Conservation (phyloP, 306 rosid species). For the Arachis stenosperma region DNA sequence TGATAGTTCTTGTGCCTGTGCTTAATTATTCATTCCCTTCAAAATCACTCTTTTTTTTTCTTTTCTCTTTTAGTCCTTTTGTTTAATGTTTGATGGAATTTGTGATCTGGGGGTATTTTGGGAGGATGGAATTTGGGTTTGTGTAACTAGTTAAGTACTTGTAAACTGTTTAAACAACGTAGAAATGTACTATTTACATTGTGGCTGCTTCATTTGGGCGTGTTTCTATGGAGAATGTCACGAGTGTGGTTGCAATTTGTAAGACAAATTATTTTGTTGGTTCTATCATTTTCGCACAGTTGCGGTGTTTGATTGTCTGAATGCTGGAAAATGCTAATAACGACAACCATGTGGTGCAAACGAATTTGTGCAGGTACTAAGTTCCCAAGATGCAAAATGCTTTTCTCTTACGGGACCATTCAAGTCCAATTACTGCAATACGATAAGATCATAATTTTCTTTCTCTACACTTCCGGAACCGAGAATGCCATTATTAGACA, state of each 20-base stretch:
- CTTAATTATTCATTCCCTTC: slow-evolving; percentile 36
- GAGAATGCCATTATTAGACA: not conserved
- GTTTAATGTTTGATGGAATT: slow-evolving; percentile 4
- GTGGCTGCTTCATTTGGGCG: not conserved
- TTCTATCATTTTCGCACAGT: not conserved
- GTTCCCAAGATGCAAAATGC: not conserved
- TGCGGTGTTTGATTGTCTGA: not conserved
- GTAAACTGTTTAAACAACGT: not conserved
- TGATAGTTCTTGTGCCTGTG: slow-evolving; percentile 86
- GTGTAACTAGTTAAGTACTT: not conserved
- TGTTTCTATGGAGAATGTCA: not conserved
- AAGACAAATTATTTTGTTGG: not conserved
- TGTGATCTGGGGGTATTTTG: slow-evolving; percentile 5
- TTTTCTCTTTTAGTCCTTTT: not conserved
- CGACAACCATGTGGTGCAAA: not conserved
- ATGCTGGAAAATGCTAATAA: not conserved
- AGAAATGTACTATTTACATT: not conserved
- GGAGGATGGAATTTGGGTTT: not conserved
- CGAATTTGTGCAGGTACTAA: not conserved
- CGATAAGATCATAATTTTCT: too few species aligned
- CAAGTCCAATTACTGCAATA: not conserved
- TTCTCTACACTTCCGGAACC: not conserved
- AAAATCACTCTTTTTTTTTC: not conserved
- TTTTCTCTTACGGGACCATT: not conserved
- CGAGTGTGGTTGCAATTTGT: not conserved